Conservation (phyloP, 495 filamentous ascomycete genomes). For the Aspergillus carlsbadensis region DNA sequence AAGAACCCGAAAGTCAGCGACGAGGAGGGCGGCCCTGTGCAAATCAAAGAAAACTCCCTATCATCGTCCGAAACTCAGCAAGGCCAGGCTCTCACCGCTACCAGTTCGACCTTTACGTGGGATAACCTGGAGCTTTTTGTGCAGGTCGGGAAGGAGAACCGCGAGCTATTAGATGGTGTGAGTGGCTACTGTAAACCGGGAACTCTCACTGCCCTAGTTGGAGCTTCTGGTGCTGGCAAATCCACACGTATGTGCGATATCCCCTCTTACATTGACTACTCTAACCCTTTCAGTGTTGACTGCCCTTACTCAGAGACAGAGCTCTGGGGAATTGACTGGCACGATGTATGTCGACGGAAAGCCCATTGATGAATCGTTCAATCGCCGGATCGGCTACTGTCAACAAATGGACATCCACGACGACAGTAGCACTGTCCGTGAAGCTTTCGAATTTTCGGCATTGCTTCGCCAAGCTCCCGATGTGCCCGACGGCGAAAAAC, state of each 20-base stretch:
- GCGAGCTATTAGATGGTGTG: slow-evolving; percentile 66
- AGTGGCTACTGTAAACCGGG: slow-evolving; percentile 78
- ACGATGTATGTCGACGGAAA: slow-evolving; percentile 72
- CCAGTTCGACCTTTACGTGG: slow-evolving; percentile 52
- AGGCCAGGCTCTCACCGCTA: slow-evolving; percentile 41
- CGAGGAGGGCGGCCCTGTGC: slow-evolving; percentile 42
- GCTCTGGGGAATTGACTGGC: slow-evolving; percentile 71
- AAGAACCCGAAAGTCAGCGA: slow-evolving; percentile 44
- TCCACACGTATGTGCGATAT: slow-evolving; percentile 61
- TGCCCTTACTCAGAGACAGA: slow-evolving; percentile 72
- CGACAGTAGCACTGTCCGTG: slow-evolving; percentile 73
- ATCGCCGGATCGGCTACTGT: slow-evolving; percentile 77
- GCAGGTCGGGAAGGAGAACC: slow-evolving; percentile 62
- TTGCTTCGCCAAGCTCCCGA: slow-evolving; percentile 72
- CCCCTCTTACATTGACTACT: background rate
- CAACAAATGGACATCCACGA: slow-evolving; percentile 92
- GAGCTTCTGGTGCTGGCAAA: slow-evolving; percentile 82
- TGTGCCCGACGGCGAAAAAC: slow-evolving; percentile 67
- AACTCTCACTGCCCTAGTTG: slow-evolving; percentile 76
- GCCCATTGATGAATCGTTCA: slow-evolving; percentile 67
- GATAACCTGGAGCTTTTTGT: slow-evolving; percentile 58
- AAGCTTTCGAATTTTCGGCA: slow-evolving; percentile 85
- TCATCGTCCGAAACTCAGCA: slow-evolving; percentile 17
- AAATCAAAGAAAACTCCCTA: slow-evolving; percentile 19
- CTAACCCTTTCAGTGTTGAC: slow-evolving; percentile 54